A percentile compares a stretch with the other conserved stretches of the same genome.
Evolutionary conservation across 441 rosid species (phyloP).

Genomic region (Viola pubescens): DNA sequence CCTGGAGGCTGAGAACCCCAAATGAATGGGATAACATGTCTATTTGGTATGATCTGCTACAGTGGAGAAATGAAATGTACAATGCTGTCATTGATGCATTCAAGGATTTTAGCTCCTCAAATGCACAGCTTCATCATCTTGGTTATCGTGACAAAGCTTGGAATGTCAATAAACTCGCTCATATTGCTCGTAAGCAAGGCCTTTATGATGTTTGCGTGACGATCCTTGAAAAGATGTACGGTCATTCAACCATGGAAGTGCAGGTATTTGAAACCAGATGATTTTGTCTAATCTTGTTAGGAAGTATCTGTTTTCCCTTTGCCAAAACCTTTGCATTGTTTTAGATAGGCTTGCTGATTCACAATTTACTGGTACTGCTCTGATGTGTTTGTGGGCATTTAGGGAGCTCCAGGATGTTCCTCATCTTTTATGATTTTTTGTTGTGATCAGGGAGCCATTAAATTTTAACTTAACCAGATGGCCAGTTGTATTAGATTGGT

Average conservation of each 20-base stretch:
- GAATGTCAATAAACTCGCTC: slow-evolving; percentile 98
- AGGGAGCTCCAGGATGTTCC: not conserved
- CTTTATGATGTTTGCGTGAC: slow-evolving; percentile 88
- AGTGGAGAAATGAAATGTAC: slow-evolving; percentile 98
- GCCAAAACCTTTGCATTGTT: not conserved
- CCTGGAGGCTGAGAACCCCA: slow-evolving; percentile 96
- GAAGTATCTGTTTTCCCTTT: not conserved
- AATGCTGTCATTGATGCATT: slow-evolving; percentile 88
- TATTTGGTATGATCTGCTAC: slow-evolving; percentile 92
- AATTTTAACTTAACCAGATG: not conserved
- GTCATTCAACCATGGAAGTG: slow-evolving; percentile 96
- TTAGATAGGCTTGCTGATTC: not conserved
- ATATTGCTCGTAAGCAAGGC: slow-evolving; percentile 92
- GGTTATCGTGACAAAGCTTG: slow-evolving; percentile 98
- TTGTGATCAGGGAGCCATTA: not conserved
- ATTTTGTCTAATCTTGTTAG: not conserved
- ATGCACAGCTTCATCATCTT: slow-evolving; percentile 90
- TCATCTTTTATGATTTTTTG: not conserved
- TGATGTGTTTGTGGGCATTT: not conserved
- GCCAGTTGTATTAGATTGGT: not conserved
- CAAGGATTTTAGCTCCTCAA: slow-evolving; percentile 64
- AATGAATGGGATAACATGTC: slow-evolving; percentile 98
- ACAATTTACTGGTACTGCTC: not conserved
- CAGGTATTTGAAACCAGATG: slow-evolving; percentile 47
- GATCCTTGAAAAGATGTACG: slow-evolving; percentile 95